These are phyloP conservation scores for Diatrype stigma DNA, from an alignment of 2,329 filamentous ascomycete genomes.

Conservation along the genomic window DNA sequence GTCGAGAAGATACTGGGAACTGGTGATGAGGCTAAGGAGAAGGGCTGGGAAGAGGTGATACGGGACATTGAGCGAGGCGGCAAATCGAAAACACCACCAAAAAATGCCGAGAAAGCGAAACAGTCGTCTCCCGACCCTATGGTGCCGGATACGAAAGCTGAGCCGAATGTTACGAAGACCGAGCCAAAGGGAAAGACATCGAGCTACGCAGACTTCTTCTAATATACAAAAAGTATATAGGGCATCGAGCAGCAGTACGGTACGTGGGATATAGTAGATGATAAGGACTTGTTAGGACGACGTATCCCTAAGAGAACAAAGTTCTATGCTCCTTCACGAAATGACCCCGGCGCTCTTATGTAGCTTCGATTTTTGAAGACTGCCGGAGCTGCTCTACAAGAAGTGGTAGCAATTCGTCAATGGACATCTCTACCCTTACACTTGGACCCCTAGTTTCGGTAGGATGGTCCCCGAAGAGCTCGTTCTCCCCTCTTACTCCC, in stretches of 20 bases:
- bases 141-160: constrained; percentile 20
- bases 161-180: constrained; percentile 13
- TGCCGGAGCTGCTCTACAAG: constrained; percentile 49
- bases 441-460: constrained; percentile 47
- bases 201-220: constrained; percentile 48
- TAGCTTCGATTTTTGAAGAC: constrained; percentile 12
- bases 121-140: constrained; percentile 17
- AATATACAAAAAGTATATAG: constrained; percentile 21
- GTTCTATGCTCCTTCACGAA: constrained; percentile 23
- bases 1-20: constrained; percentile 79
- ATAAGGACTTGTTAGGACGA: constrained; percentile 39
- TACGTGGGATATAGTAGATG: constrained; percentile 9
- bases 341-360: constrained; percentile 15
- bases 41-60: constrained; percentile 81
- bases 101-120: constrained; percentile 38
- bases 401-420: constrained; percentile 53
- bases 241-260: constrained; percentile 14
- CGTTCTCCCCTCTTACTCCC: constrained; percentile 76
- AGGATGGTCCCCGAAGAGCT: constrained; percentile 56
- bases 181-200: constrained; percentile 19
- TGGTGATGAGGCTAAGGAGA: constrained; percentile 69
- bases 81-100: constrained; percentile 39
- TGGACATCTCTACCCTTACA: constrained; percentile 54
- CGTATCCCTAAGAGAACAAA: constrained; percentile 55
- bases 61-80: constrained; percentile 64